Evolutionary conservation across 2,329 filamentous ascomycete species (phyloP).

Genomic region (Neofusicoccum sp.): DNA sequence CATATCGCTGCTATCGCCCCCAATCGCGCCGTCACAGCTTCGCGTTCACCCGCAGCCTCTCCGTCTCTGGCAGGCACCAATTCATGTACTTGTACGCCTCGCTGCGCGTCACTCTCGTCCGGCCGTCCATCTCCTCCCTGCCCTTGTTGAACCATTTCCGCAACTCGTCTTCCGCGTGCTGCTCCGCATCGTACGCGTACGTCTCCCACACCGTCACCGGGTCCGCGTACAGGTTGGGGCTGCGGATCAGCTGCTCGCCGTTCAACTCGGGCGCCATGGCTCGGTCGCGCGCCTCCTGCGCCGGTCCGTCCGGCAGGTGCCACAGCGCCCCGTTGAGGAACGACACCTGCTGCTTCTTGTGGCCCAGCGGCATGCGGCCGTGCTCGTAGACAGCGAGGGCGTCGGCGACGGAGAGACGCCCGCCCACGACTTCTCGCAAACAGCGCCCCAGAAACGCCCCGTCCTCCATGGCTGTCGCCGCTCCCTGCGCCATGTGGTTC

Average conservation of each 20-base stretch:
- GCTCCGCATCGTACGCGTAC: constrained; percentile 44
- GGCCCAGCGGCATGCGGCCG: constrained; percentile 44
- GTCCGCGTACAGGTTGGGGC: constrained; percentile 43
- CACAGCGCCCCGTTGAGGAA: constrained; percentile 39
- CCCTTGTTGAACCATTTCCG: constrained; percentile 26
- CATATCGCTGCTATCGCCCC: neutral
- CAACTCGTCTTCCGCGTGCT: constrained; percentile 35
- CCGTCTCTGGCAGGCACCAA: constrained; percentile 32
- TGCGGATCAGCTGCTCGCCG: constrained; percentile 36
- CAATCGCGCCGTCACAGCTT: neutral
- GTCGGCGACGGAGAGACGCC: constrained; percentile 33
- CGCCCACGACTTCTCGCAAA: constrained; percentile 36
- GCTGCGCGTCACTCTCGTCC: constrained; percentile 29
- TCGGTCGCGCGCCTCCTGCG: constrained; percentile 36
- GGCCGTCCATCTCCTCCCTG: constrained; percentile 26
- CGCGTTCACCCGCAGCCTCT: constrained; percentile 27
- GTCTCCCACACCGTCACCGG: constrained; percentile 37
- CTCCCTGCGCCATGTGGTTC: constrained; percentile 47
- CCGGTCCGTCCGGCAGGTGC: constrained; percentile 37
- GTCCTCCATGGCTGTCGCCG: constrained; percentile 47
- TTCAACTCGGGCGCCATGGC: constrained; percentile 37
- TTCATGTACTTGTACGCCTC: constrained; percentile 35
- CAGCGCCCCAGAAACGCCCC: constrained; percentile 42
- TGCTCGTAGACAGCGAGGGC: constrained; percentile 42
- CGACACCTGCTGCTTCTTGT: constrained; percentile 43